Evolutionary conservation across 2,329 filamentous ascomycete genomes (phyloP).

Genomic region (Ascochyta pisi): DNA sequence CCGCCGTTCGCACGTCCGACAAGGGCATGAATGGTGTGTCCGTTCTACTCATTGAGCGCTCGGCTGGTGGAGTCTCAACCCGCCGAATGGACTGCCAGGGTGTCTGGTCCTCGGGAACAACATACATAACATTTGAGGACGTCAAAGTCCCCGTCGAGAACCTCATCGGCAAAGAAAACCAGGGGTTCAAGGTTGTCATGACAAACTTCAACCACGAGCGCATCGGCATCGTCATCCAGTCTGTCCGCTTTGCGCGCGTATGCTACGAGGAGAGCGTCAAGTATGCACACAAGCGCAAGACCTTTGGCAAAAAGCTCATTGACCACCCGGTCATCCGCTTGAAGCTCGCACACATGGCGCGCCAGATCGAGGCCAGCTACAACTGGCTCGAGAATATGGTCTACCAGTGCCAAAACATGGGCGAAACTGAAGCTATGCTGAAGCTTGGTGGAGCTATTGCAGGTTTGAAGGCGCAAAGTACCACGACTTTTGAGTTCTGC

Average conservation of each 20-base stretch:
- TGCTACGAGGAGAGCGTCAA: slow-evolving; percentile 97
- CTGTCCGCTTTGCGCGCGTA: slow-evolving; percentile 90
- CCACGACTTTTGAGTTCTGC: slow-evolving; percentile 96
- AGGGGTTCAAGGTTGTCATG: slow-evolving; percentile 99
- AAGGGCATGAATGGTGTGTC: slow-evolving; percentile 92
- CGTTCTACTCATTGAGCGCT: slow-evolving; percentile 89
- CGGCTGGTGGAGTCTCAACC: slow-evolving; percentile 83
- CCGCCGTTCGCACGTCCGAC: slow-evolving; percentile 87
- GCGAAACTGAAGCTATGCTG: slow-evolving; percentile 93
- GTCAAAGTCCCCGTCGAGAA: slow-evolving; percentile 99
- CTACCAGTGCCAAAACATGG: slow-evolving; percentile 92
- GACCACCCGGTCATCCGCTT: slow-evolving; percentile 96
- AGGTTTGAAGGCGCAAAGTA: slow-evolving; percentile 90
- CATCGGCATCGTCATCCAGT: slow-evolving; percentile 98
- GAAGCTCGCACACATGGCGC: slow-evolving; percentile 97
- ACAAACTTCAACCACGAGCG: slow-evolving; percentile 99
- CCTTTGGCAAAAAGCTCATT: slow-evolving; percentile 95
- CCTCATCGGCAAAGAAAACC: slow-evolving; percentile 95
- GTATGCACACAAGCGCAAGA: slow-evolving; percentile 95
- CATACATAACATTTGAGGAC: slow-evolving; percentile 97
- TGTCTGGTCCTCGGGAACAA: slow-evolving; percentile 93
- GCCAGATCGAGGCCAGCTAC: slow-evolving; percentile 96
- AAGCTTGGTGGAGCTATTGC: slow-evolving; percentile 95
- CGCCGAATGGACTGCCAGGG: slow-evolving; percentile 93
- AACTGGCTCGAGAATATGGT: slow-evolving; percentile 96